Percentiles rank a stretch among this genome's conserved stretches.
These are phyloP conservation scores for Tulasnella sp. DNA, from an alignment of 768 basidiomycete genomes.

Conservation along the genomic window DNA sequence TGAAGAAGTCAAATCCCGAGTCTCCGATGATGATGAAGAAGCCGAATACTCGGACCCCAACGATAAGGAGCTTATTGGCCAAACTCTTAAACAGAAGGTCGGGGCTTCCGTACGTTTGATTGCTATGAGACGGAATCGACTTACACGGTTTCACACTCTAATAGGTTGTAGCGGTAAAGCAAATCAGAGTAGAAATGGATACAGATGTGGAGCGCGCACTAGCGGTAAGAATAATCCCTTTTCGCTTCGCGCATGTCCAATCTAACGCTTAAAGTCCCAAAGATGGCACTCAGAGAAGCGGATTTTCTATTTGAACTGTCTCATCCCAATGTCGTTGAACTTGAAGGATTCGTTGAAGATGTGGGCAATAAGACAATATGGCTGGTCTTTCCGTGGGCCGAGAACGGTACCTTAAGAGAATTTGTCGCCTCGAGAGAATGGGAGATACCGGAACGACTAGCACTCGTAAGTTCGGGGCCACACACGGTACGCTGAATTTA, in stretches of 20 bases:
- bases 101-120: background rate
- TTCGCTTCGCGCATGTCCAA: background rate
- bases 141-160: background rate
- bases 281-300: background rate
- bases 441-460: too few species aligned
- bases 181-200: background rate
- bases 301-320: too few species aligned
- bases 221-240: background rate
- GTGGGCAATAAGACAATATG: background rate
- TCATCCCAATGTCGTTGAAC: background rate
- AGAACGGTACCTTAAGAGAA: too few species aligned
- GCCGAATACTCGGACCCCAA: background rate
- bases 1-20: background rate
- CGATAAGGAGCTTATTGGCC: background rate
- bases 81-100: background rate
- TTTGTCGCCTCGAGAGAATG: too few species aligned
- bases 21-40: background rate
- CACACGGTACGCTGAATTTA: too few species aligned
- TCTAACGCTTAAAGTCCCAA: background rate
- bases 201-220: background rate
- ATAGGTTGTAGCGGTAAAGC: background rate
- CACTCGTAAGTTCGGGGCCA: too few species aligned
- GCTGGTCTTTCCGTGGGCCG: too few species aligned
- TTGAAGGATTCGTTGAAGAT: background rate
- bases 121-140: background rate